Conservation (phyloP, 805 yeast genomes). For the Candida corydali region DNA sequence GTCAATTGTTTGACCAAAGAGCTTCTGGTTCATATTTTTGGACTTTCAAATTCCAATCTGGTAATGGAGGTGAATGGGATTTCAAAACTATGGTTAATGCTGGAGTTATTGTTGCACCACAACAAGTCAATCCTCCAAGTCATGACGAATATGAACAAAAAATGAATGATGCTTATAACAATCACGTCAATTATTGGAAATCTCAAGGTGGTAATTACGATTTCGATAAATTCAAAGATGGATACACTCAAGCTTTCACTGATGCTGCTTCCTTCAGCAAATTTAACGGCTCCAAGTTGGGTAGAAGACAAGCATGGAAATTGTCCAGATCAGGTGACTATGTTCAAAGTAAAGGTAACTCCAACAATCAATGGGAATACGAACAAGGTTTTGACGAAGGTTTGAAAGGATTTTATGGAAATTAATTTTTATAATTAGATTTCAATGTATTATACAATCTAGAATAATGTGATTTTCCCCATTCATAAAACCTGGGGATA, state of each 20-base stretch:
- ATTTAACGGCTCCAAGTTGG: conserved; percentile 67
- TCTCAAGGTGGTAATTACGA: conserved; percentile 51
- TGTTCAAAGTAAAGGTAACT: conserved; percentile 47
- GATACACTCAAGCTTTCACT: conserved; percentile 68
- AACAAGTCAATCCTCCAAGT: conserved; percentile 31
- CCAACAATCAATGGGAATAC: conserved; percentile 78
- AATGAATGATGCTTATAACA: conserved; percentile 28
- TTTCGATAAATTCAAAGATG: conserved; percentile 78
- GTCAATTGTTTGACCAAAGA: conserved; percentile 42
- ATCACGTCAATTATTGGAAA: conserved; percentile 67
- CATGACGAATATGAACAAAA: conserved; percentile 38
- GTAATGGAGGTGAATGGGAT: conserved; percentile 98
- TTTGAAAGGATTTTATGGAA: conserved; percentile 33
- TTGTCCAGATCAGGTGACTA: conserved; percentile 62
- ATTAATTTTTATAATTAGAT: not conserved
- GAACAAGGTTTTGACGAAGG: conserved; percentile 81
- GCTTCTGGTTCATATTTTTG: conserved; percentile 81
- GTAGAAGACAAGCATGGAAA: conserved; percentile 71
- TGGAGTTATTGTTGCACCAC: conserved; percentile 40
- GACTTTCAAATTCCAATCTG: conserved; percentile 83
- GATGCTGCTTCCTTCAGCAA: conserved; percentile 69
- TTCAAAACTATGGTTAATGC: conserved; percentile 68
- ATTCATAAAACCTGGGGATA: no score
- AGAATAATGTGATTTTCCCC: no score
- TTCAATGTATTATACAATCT: conserved; percentile 1